Evolutionary conservation across 1,284 basidiomycete genomes (phyloP), one percentile per base, ranked within the genome.

Genomic region (Ustilago esculenta): DNA sequence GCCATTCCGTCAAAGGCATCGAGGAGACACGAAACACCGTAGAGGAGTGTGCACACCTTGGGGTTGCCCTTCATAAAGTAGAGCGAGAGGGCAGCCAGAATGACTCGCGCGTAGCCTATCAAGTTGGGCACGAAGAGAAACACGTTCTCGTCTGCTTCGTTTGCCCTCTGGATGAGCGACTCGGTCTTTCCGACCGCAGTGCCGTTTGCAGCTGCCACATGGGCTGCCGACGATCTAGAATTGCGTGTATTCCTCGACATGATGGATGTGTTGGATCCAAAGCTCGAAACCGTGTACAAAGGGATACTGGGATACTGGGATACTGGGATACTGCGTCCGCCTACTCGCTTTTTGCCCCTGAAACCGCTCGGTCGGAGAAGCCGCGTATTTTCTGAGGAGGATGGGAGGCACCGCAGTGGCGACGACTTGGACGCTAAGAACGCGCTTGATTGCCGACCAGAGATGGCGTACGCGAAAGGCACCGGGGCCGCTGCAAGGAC

Each of bases 1-100:
- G 91, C 94, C 81, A 90, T 89, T 3, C 96, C 96, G 77, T 99
- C 96, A 41, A 94, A 90, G 15, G 92, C 96, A 81, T 99, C 96
- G 66, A 99, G 86, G 35, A 99, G 86, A 81, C 91, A 94, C n/a
- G 93, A 96, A 54, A 98, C 84, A 65, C 89, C 88, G 83, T 99
- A 99, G 39, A 92, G 86, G 34, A 94, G 81, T 0, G 94, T 97
- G 84, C 92, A 96, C 72, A 90, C 89, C 81, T 91, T 92, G 8
- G 96, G 96, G 82, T 97, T 79, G 30, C 63, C 70, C 56, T 76
- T 76, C 95, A 99, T 98, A 82, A 88, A 96, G 83, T 92, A 90
- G 24, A 99, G 86, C 6, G 94, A 90, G 21, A 94, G 84, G 0
- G 89, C 96, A 9, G 95, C 96, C 36, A 97, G 87, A 69, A 98